Evolutionary conservation across 176 grass and related monocot species (phyloP).

Genomic region (Ananas comosus): DNA sequence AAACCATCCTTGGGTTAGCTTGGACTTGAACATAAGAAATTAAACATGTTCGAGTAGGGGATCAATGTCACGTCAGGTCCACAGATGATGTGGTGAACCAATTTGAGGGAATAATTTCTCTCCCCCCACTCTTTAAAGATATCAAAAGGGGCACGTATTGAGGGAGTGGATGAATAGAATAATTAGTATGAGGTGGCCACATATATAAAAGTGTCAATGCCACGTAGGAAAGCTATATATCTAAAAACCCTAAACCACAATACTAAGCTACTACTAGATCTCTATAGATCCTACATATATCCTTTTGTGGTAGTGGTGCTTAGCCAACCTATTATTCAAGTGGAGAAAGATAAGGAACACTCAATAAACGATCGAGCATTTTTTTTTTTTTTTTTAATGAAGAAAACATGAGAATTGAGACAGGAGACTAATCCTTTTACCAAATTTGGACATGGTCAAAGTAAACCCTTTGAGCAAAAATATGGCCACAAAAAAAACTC

Average conservation of each 20-base stretch:
- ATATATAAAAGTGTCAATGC: background rate
- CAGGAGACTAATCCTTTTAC: background rate
- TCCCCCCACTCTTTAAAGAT: no score
- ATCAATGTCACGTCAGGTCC: no score
- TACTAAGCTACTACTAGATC: no score
- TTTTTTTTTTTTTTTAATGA: background rate
- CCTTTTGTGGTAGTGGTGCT: background rate
- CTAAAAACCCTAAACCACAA: no score
- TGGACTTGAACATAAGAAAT: no score
- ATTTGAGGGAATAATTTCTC: no score
- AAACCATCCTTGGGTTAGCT: no score
- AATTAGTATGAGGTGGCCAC: no score
- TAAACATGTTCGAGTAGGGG: no score
- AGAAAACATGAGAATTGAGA: background rate
- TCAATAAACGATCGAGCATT: background rate
- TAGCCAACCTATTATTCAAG: background rate
- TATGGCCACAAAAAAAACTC: background rate
- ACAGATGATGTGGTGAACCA: no score
- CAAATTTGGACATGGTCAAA: background rate
- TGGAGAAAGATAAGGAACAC: background rate
- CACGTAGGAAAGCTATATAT: background rate
- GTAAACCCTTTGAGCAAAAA: background rate
- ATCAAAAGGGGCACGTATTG: no score
- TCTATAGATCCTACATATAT: background rate
- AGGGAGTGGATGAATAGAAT: no score